phyloP scores from a whole-genome alignment of 306 rosid species.

The Luffa aegyptiaca region DNA sequence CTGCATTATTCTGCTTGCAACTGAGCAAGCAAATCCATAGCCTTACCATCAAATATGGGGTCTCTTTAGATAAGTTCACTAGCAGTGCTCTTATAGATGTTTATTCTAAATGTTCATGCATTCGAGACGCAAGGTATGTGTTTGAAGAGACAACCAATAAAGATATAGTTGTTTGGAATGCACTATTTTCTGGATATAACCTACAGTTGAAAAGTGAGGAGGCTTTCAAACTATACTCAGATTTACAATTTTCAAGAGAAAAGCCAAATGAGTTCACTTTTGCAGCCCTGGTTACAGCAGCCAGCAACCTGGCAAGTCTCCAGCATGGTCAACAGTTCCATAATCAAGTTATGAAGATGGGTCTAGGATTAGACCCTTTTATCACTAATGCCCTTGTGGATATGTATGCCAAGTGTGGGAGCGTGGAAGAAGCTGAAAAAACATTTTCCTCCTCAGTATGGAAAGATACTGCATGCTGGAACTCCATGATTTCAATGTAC shows the following conservation, averaged over 20 bases:
- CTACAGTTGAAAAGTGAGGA: conserved; percentile 53
- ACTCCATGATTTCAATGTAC: conserved; percentile 73
- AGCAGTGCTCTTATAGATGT: conserved; percentile 83
- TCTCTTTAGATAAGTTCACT: conserved; percentile 53
- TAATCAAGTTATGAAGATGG: conserved; percentile 64
- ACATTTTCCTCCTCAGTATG: conserved; percentile 29
- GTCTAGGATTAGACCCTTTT: conserved; percentile 58
- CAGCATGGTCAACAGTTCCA: conserved; percentile 73
- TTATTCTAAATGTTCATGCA: conserved; percentile 64
- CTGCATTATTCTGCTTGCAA: conserved; percentile 39
- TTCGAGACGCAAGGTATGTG: conserved; percentile 55
- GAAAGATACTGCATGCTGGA: conserved; percentile 80
- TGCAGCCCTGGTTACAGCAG: conserved; percentile 56
- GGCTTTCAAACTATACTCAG: conserved; percentile 55
- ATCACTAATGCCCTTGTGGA: conserved; percentile 67
- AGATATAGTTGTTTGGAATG: conserved; percentile 89
- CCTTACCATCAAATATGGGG: conserved; percentile 53
- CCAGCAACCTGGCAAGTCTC: conserved; percentile 65
- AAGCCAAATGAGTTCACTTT: conserved; percentile 75
- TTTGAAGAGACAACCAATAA: conserved; percentile 55
- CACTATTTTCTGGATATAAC: conserved; percentile 60
- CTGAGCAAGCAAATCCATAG: conserved; percentile 71
- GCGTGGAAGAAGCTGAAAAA: conserved; percentile 51
- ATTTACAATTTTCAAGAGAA: conserved; percentile 40
- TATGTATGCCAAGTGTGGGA: conserved; percentile 87